Evolutionary conservation across 2,329 filamentous ascomycete genomes (phyloP).

Genomic region (Fusarium compactum): DNA sequence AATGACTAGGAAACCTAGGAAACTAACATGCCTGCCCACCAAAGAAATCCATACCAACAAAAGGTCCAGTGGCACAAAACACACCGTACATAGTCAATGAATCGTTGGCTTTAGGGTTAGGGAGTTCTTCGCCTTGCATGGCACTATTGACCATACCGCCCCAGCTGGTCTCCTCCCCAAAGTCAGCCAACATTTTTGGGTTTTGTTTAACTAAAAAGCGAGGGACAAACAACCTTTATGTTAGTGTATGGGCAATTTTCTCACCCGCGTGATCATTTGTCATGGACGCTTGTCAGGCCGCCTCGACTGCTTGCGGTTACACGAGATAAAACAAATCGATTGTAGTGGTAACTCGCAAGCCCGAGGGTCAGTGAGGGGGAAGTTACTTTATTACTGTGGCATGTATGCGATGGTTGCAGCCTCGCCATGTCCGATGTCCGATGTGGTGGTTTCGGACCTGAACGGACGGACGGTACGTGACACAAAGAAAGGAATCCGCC

Average conservation of each 20-base stretch:
- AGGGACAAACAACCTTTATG: conserved; percentile 27
- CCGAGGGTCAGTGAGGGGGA: conserved; percentile 1
- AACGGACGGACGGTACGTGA: conserved; percentile 17
- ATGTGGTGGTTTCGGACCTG: conserved; percentile 30
- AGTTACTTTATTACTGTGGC: conserved; percentile 1
- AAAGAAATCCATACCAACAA: not conserved
- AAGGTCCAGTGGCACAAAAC: conserved; percentile 11
- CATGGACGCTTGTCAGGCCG: not conserved
- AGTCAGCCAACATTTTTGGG: conserved; percentile 27
- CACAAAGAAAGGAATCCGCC: conserved; percentile 9
- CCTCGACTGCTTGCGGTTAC: conserved; percentile 22
- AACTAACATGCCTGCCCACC: conserved; percentile 20
- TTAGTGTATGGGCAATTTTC: conserved; percentile 21
- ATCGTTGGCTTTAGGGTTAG: conserved; percentile 32
- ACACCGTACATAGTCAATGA: conserved; percentile 18
- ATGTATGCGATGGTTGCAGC: conserved; percentile 27
- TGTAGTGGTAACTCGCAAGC: not conserved
- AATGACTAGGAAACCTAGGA: not conserved
- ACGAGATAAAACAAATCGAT: conserved; percentile 2
- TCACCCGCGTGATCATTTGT: conserved; percentile 19
- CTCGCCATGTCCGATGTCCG: conserved; percentile 34
- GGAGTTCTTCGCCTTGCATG: conserved; percentile 38
- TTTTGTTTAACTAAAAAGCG: conserved; percentile 25
- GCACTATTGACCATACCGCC: conserved; percentile 41
- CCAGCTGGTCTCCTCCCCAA: conserved; percentile 14